phyloP scores from a whole-genome alignment of 2,329 filamentous ascomycete species.

The Penicillium oxalicum region DNA sequence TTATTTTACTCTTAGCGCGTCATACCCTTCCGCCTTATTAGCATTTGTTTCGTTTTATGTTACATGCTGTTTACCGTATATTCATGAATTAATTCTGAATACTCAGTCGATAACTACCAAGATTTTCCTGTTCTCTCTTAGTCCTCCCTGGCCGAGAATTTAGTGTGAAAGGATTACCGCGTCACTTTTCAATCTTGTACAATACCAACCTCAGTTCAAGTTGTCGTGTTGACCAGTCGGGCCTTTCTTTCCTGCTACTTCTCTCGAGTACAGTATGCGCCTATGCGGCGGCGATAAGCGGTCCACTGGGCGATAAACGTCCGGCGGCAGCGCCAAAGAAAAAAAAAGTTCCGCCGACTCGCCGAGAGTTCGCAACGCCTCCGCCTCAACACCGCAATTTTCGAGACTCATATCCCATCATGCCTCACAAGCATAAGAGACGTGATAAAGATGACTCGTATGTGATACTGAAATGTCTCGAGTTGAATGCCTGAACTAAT shows the following conservation, averaged over 20 bases:
- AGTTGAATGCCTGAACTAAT: neutral
- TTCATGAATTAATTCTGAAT: too few species aligned
- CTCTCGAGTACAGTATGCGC: too few species aligned
- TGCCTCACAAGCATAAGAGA: conserved; percentile 86
- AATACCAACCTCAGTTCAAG: neutral
- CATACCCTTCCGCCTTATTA: conserved; percentile 17
- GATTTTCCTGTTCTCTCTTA: too few species aligned
- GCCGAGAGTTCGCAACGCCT: neutral
- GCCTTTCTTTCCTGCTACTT: too few species aligned
- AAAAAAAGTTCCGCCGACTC: conserved; percentile 20
- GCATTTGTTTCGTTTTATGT: conserved; percentile 10
- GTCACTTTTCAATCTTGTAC: neutral
- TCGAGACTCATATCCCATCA: conserved; percentile 32
- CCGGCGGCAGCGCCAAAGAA: neutral
- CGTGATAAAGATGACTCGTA: conserved; percentile 48
- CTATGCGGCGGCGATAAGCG: neutral
- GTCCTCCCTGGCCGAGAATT: too few species aligned
- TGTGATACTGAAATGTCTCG: conserved; percentile 14
- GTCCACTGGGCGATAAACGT: conserved; percentile 13
- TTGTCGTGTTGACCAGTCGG: neutral
- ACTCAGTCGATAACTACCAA: too few species aligned
- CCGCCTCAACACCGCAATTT: neutral
- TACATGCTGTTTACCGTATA: too few species aligned
- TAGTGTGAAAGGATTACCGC: too few species aligned
- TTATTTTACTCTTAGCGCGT: conserved; percentile 10